These are phyloP conservation scores for Metschnikowia similis DNA, from an alignment of 805 yeast species.

Conservation along the genomic window DNA sequence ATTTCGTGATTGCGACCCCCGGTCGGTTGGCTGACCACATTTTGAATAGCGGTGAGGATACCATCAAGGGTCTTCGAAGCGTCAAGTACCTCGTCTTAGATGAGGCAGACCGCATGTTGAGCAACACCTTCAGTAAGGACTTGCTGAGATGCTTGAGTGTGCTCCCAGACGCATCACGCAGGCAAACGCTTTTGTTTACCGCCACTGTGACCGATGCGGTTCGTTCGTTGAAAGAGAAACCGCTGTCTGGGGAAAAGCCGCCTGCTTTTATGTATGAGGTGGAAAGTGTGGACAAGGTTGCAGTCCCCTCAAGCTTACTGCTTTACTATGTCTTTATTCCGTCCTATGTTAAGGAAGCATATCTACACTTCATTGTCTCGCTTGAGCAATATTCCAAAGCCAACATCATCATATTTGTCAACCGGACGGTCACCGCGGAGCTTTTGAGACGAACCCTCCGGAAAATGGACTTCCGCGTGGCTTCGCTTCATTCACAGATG, in stretches of 20 bases:
- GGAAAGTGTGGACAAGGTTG: conserved; percentile 66
- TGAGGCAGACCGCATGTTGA: conserved; percentile 91
- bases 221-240: conserved; percentile 64
- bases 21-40: conserved; percentile 95
- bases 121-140: conserved; percentile 79
- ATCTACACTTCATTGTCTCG: conserved; percentile 63
- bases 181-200: conserved; percentile 90
- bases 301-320: conserved; percentile 70
- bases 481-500: conserved; percentile 92
- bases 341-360: conserved; percentile 85
- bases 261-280: conserved; percentile 70
- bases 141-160: conserved; percentile 65
- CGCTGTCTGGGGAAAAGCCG: conserved; percentile 50
- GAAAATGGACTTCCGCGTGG: conserved; percentile 70
- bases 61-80: conserved; percentile 70
- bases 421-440: conserved; percentile 88
- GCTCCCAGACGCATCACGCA: conserved; percentile 62
- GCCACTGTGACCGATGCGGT: conserved; percentile 96
- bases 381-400: conserved; percentile 58
- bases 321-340: conserved; percentile 75
- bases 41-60: conserved; percentile 82
- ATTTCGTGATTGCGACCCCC: conserved; percentile 94
- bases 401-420: conserved; percentile 84
- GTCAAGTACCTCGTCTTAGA: conserved; percentile 82
- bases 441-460: conserved; percentile 72